phyloP scores from a whole-genome alignment of 495 filamentous ascomycete genomes.

The Amorphotheca resinae region DNA sequence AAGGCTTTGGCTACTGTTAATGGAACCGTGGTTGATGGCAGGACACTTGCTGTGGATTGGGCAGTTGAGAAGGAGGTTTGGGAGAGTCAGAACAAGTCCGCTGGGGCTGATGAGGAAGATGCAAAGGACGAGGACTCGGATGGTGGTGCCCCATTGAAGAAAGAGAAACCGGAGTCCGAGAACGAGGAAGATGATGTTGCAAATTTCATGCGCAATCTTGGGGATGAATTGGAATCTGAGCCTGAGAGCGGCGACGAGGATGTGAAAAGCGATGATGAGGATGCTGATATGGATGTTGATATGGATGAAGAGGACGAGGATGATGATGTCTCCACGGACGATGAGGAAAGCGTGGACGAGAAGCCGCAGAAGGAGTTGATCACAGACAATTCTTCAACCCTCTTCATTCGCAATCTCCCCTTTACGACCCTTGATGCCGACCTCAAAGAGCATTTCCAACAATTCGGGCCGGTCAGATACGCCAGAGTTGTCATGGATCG shows the following conservation, averaged over 20 bases:
- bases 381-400: constrained; percentile 52
- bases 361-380: constrained; percentile 23
- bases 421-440: constrained; percentile 70
- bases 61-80: constrained; percentile 84
- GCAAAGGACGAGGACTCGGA: constrained; percentile 8
- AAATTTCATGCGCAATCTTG: constrained; percentile 26
- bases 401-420: constrained; percentile 92
- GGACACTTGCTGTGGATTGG: constrained; percentile 87
- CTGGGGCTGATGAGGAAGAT: constrained; percentile 3
- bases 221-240: constrained; percentile 30
- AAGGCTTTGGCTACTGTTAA: constrained; percentile 76
- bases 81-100: constrained; percentile 39
- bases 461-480: constrained; percentile 78
- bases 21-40: constrained; percentile 78
- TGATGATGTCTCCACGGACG: constrained; percentile 28
- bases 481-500: constrained; percentile 79
- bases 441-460: constrained; percentile 68
- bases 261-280: constrained; percentile 24
- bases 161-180: constrained; percentile 19
- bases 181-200: constrained; percentile 33
- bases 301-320: constrained; percentile 27
- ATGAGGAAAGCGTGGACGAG: constrained; percentile 22
- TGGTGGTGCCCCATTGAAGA: constrained; percentile 18
- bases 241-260: constrained; percentile 28
- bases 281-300: constrained; percentile 24